phyloP scores from a whole-genome alignment of 129 eudicot species.

The Pittosporum tobira region DNA sequence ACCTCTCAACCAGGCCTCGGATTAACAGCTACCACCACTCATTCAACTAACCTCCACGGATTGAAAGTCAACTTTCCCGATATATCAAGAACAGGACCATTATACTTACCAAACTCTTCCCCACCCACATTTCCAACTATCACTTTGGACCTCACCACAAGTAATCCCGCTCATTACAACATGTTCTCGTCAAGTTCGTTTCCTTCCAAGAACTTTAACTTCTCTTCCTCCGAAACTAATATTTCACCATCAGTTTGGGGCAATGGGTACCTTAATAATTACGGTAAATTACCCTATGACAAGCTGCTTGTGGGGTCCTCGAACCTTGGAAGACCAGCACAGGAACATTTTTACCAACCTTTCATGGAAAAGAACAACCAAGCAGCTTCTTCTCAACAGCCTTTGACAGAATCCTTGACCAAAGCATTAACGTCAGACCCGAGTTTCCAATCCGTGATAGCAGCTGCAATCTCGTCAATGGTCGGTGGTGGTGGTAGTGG shows the following conservation, averaged over 20 bases:
- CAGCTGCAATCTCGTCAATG: slow-evolving; percentile 66
- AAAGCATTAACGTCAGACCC: slow-evolving; percentile 69
- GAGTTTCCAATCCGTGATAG: slow-evolving; percentile 56
- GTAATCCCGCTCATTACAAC: slow-evolving; percentile 26
- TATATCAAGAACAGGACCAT: slow-evolving; percentile 33
- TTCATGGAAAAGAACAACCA: slow-evolving; percentile 25
- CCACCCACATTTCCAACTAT: slow-evolving; percentile 52
- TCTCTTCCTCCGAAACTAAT: slow-evolving; percentile 36
- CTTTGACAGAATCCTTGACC: slow-evolving; percentile 60
- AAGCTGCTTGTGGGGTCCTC: slow-evolving; percentile 14
- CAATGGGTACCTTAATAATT: slow-evolving; percentile 21
- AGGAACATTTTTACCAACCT: slow-evolving; percentile 16
- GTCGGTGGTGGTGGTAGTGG: slow-evolving; percentile 22
- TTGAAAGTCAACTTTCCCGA: slow-evolving; percentile 25
- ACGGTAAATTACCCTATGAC: slow-evolving; percentile 15
- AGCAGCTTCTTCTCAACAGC: slow-evolving; percentile 38
- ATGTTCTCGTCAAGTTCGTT: slow-evolving; percentile 23
- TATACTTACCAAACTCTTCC: slow-evolving; percentile 42
- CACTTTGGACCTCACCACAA: slow-evolving; percentile 62
- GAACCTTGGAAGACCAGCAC: slow-evolving; percentile 21
- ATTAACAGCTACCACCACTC: slow-evolving; percentile 19
- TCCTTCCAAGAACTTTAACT: slow-evolving; percentile 23
- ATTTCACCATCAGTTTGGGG: slow-evolving; percentile 43
- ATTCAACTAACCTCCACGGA: slow-evolving; percentile 18
- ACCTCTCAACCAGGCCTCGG: slow-evolving; percentile 42